Percentiles rank a stretch among this genome's conserved stretches.
phyloP scores from a whole-genome alignment of 768 basidiomycete species.

The Mycena galopus region DNA sequence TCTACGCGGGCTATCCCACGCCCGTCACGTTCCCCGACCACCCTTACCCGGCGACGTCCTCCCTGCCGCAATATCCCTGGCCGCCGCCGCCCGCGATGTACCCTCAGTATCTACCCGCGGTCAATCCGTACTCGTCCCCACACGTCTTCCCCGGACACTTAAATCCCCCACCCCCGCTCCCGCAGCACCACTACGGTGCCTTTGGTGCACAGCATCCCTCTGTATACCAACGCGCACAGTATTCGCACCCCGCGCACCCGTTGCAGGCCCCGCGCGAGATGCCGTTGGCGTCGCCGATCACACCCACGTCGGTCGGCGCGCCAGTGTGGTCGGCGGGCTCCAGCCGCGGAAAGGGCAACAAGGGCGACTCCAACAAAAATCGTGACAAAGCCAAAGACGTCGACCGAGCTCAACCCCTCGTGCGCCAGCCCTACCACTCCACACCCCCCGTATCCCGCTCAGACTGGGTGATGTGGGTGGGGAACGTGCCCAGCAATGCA shows the following conservation, averaged over 20 bases:
- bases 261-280: neutral
- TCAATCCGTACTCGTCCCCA: neutral
- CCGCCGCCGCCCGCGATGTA: neutral
- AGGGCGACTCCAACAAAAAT: neutral
- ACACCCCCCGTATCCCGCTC: conserved; percentile 80
- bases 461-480: conserved; percentile 56
- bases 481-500: conserved; percentile 89
- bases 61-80: neutral
- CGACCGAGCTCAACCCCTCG: conserved; percentile 8
- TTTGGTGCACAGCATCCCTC: neutral
- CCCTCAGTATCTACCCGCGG: neutral
- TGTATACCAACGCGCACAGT: neutral
- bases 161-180: neutral
- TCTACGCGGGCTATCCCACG: neutral
- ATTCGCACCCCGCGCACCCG: neutral
- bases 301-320: neutral
- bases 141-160: neutral
- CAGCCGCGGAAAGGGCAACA: neutral
- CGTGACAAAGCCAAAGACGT: neutral
- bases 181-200: neutral
- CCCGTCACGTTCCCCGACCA: neutral
- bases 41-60: neutral
- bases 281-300: neutral
- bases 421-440: conserved; percentile 74
- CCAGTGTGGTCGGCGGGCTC: neutral